Conservation (phyloP, 495 filamentous ascomycete genomes). For the Copromyces sp. region DNA sequence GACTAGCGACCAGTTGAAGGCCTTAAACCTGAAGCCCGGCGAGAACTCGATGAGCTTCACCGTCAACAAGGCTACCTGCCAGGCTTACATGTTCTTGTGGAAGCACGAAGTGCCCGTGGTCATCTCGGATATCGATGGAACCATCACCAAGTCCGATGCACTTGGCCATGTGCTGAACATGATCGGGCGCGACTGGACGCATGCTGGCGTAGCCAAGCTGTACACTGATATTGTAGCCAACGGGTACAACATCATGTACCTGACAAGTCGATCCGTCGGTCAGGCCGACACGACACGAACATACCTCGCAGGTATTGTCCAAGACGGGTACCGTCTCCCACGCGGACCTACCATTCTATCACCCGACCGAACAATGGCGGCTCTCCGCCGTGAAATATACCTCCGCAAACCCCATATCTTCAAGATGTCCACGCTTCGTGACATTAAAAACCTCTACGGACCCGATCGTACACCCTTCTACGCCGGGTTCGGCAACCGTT, state of each 20-base stretch:
- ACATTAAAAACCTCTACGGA: constrained; percentile 85
- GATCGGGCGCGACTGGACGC: constrained; percentile 98
- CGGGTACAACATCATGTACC: constrained; percentile 97
- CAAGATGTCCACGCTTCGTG: constrained; percentile 96
- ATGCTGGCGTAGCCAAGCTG: constrained; percentile 89
- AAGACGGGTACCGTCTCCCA: constrained; percentile 79
- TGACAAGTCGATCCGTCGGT: constrained; percentile 87
- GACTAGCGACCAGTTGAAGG: constrained; percentile 90
- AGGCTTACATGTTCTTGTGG: constrained; percentile 89
- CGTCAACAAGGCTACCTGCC: constrained; percentile 87
- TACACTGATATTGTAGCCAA: constrained; percentile 94
- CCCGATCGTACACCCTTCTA: constrained; percentile 77
- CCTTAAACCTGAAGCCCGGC: constrained; percentile 70
- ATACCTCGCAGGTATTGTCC: constrained; percentile 81
- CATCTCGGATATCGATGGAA: constrained; percentile 97
- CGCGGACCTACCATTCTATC: constrained; percentile 90
- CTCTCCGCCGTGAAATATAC: constrained; percentile 86
- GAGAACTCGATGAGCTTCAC: constrained; percentile 91
- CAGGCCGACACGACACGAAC: constrained; percentile 85
- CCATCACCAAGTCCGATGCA: constrained; percentile 97
- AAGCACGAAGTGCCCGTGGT: constrained; percentile 81
- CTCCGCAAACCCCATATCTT: constrained; percentile 95
- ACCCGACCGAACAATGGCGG: constrained; percentile 93
- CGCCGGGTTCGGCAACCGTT: constrained; percentile 91
- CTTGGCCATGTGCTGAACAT: constrained; percentile 96